These are phyloP conservation scores for Lycium barbarum DNA, from an alignment of 257 asterid genomes.

Conservation along the genomic window DNA sequence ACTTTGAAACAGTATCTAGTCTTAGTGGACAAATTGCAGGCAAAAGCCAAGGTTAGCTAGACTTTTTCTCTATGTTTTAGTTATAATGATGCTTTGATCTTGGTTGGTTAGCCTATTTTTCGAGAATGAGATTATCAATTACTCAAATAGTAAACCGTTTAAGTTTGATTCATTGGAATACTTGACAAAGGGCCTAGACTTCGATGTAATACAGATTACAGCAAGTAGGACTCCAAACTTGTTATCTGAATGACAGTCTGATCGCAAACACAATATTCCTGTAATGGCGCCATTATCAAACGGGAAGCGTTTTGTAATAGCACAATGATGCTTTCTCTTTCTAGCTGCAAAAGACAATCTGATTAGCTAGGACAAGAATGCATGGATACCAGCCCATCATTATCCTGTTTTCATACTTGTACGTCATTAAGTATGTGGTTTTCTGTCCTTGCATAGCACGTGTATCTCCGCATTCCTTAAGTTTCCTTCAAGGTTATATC, in stretches of 20 bases:
- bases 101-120: neutral
- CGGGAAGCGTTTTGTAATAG: neutral
- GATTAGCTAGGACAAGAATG: neutral
- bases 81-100: neutral
- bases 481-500: neutral
- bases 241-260: neutral
- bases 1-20: conserved; percentile 68
- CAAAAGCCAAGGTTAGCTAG: conserved; percentile 69
- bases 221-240: neutral
- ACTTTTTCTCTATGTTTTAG: neutral
- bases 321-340: neutral
- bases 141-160: neutral
- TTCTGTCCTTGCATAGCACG: neutral
- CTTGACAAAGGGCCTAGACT: neutral
- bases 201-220: neutral
- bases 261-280: neutral
- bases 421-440: neutral
- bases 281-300: neutral
- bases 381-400: neutral
- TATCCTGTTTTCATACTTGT: neutral
- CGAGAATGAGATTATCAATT: conserved; percentile 18
- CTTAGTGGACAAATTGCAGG: conserved; percentile 70
- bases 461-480: conserved; percentile 9
- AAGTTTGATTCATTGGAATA: neutral
- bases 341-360: neutral